Evolutionary conservation across 306 rosid genomes (phyloP).

Genomic region (Sechiopsis laciniata): DNA sequence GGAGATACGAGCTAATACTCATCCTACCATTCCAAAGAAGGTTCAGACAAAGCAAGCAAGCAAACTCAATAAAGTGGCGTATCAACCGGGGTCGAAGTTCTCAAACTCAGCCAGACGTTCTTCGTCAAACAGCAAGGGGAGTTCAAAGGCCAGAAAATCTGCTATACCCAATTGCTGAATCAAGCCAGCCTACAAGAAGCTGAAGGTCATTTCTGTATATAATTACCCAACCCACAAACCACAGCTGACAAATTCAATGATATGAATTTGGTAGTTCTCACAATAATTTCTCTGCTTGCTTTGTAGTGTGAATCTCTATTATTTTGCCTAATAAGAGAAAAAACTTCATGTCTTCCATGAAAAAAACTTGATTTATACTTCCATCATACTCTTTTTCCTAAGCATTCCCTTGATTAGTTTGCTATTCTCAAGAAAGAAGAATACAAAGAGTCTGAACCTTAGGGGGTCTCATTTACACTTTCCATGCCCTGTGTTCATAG

Average conservation of each 20-base stretch:
- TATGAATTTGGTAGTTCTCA: conserved; percentile 16
- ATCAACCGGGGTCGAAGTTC: conserved; percentile 30
- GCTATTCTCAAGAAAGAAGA: conserved; percentile 13
- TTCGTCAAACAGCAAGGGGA: conserved; percentile 39
- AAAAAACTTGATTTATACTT: conserved; percentile 2
- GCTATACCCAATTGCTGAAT: conserved; percentile 24
- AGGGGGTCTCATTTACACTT: conserved; percentile 13
- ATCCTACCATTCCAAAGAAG: conserved; percentile 42
- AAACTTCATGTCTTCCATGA: background rate
- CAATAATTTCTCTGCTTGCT: conserved; percentile 11
- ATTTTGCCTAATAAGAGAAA: conserved; percentile 12
- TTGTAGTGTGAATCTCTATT: conserved; percentile 13
- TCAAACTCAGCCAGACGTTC: conserved; percentile 28
- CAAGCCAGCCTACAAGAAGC: conserved; percentile 16
- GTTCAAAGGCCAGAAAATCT: conserved; percentile 44
- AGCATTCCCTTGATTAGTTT: conserved; percentile 7
- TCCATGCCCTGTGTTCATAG: conserved; percentile 2
- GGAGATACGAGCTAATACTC: conserved; percentile 52
- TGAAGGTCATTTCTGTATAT: conserved; percentile 16
- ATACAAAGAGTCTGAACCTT: background rate
- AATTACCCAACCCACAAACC: conserved; percentile 16
- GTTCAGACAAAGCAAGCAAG: conserved; percentile 30
- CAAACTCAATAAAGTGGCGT: conserved; percentile 28
- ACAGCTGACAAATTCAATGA: conserved; percentile 2
- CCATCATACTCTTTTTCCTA: background rate